phyloP scores from a whole-genome alignment of 208 protist species.

The Tritrichomonas musculus region DNA sequence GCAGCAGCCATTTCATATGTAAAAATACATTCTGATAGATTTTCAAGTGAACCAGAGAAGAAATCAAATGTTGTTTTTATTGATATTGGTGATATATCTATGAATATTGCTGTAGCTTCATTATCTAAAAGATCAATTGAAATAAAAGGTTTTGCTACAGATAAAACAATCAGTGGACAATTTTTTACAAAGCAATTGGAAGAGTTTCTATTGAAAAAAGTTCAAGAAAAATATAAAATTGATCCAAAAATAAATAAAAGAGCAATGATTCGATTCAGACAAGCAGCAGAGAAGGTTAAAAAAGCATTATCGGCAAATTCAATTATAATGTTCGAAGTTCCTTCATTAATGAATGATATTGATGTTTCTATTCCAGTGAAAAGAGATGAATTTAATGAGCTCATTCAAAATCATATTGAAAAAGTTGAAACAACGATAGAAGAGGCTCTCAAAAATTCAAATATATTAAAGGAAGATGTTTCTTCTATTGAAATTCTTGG shows the following conservation, averaged over 20 bases:
- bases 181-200: slow-evolving; percentile 34
- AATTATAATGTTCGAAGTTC: slow-evolving; percentile 35
- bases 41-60: slow-evolving; percentile 29
- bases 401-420: neutral
- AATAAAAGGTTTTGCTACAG: slow-evolving; percentile 27
- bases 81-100: slow-evolving; percentile 43
- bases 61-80: slow-evolving; percentile 37
- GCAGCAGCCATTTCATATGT: slow-evolving; percentile 40
- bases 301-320: slow-evolving; percentile 41
- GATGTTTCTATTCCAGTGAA: slow-evolving; percentile 39
- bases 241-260: slow-evolving; percentile 41
- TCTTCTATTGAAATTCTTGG: slow-evolving; percentile 39
- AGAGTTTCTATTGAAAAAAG: slow-evolving; percentile 35
- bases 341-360: slow-evolving; percentile 40
- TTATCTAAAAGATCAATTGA: slow-evolving; percentile 1
- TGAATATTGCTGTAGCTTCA: slow-evolving; percentile 35
- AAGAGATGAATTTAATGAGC: slow-evolving; percentile 40
- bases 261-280: neutral
- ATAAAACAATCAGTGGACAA: slow-evolving; percentile 34
- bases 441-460: neutral
- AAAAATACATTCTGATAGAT: neutral
- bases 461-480: slow-evolving; percentile 39
- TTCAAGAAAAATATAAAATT: slow-evolving; percentile 38
- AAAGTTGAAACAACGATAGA: slow-evolving; percentile 38
- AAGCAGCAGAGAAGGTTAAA: slow-evolving; percentile 35